phyloP scores from a whole-genome alignment of 2,329 filamentous ascomycete genomes.

The Lasiodiplodia sp. region DNA sequence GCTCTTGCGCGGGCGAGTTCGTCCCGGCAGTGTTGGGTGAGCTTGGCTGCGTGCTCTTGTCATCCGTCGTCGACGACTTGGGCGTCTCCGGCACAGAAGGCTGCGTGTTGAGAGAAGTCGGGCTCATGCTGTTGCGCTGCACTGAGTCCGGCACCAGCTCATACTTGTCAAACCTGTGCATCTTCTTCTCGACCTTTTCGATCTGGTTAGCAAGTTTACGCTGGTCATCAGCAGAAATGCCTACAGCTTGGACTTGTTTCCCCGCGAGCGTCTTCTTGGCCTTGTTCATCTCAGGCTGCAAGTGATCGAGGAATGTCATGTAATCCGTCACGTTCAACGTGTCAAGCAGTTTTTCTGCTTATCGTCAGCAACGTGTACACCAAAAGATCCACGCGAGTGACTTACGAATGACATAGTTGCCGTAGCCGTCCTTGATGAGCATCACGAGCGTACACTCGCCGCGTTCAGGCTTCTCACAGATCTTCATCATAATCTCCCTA shows the following conservation, averaged over 20 bases:
- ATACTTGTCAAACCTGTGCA: conserved; percentile 51
- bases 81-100: conserved; percentile 25
- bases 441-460: conserved; percentile 74
- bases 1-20: conserved; percentile 2
- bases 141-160: conserved; percentile 39
- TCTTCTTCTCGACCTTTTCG: conserved; percentile 55
- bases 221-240: conserved; percentile 33
- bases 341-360: conserved; percentile 78
- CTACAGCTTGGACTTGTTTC: conserved; percentile 54
- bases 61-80: conserved; percentile 26
- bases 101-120: conserved; percentile 25
- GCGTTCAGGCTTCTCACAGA: conserved; percentile 67
- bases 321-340: conserved; percentile 52
- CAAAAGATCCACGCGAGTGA: conserved; percentile 36
- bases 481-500: conserved; percentile 67
- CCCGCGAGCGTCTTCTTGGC: conserved; percentile 51
- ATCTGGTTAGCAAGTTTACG: conserved; percentile 29
- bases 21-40: conserved; percentile 19
- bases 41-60: conserved; percentile 27
- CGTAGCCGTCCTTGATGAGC: conserved; percentile 89
- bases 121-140: conserved; percentile 34
- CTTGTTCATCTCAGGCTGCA: conserved; percentile 55
- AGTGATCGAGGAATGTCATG: conserved; percentile 47
- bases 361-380: conserved; percentile 29
- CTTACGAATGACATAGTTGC: conserved; percentile 97